These are phyloP conservation scores for Fusarium azukiicola DNA, from an alignment of 2,329 filamentous ascomycete genomes.

Conservation along the genomic window DNA sequence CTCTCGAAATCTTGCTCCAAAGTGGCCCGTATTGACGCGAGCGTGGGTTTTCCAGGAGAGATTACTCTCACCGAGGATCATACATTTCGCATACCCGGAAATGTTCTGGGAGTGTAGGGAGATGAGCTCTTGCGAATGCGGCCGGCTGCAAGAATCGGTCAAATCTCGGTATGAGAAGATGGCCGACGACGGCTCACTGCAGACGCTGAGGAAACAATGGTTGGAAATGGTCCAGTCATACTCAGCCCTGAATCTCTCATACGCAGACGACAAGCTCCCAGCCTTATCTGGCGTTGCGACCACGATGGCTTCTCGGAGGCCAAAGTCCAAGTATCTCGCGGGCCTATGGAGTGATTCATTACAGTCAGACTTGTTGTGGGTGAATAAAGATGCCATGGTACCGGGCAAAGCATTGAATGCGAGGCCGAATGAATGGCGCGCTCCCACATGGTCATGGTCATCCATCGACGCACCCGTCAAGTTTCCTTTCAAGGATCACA, in stretches of 20 bases:
- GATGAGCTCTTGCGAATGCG: constrained; percentile 2
- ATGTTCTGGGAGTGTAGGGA: constrained; percentile 5
- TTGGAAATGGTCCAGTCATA: neutral
- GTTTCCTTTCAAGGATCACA: constrained; percentile 1
- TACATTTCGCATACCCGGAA: neutral
- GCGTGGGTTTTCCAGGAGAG: constrained; percentile 3
- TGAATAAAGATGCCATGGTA: neutral
- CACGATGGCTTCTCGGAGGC: neutral
- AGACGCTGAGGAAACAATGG: constrained; percentile 1
- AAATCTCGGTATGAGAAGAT: neutral
- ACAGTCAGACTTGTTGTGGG: neutral
- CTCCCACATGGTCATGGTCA: constrained; percentile 4
- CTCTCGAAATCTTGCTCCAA: neutral
- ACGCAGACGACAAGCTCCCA: neutral
- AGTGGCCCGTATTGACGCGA: neutral
- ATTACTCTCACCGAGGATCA: neutral
- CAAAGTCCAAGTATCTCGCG: neutral
- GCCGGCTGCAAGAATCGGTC: neutral
- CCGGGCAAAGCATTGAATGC: neutral
- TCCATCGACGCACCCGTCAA: constrained; percentile 1
- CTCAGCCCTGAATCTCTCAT: constrained; percentile 1
- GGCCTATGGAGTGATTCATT: neutral
- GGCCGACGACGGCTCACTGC: neutral
- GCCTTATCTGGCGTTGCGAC: neutral
- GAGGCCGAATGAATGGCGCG: neutral